Conservation (phyloP, 768 basidiomycete species). For the Cyclocybe cylindracea region DNA sequence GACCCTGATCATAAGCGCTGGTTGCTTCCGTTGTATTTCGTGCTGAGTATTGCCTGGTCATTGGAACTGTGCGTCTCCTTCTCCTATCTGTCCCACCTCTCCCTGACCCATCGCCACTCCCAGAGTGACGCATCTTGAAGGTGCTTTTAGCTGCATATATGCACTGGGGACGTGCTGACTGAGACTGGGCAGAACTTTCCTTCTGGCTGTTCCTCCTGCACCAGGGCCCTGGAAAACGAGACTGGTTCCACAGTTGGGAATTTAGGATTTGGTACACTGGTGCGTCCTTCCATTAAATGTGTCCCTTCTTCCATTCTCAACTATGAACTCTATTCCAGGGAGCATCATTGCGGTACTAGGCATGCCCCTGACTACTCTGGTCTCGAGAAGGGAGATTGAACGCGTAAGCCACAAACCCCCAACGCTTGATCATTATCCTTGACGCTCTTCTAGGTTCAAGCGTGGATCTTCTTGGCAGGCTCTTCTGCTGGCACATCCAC, state of each 20-base stretch:
- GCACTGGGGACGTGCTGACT: neutral
- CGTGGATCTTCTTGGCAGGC: conserved; percentile 79
- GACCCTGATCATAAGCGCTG: conserved; percentile 34
- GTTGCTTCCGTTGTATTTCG: conserved; percentile 71
- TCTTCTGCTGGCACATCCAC: conserved; percentile 65
- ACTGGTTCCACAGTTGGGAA: conserved; percentile 82
- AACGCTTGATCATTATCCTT: conserved; percentile 3
- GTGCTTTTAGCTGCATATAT: conserved; percentile 29
- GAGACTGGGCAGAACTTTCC: no score
- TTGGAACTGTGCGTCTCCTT: conserved; percentile 64
- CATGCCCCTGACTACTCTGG: conserved; percentile 65
- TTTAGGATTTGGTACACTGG: conserved; percentile 71
- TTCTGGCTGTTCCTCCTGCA: conserved; percentile 79
- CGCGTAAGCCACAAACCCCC: conserved; percentile 40
- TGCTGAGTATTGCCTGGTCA: conserved; percentile 74
- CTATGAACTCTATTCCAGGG: conserved; percentile 36
- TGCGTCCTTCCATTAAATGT: conserved; percentile 2
- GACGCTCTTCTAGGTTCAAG: conserved; percentile 43
- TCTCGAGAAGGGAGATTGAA: conserved; percentile 59
- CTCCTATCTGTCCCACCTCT: conserved; percentile 3
- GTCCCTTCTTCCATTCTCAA: conserved; percentile 1
- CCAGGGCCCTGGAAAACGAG: conserved; percentile 67
- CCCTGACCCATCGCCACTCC: neutral
- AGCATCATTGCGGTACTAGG: conserved; percentile 68
- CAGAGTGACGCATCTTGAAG: conserved; percentile 83